Conservation (phyloP, 495 filamentous ascomycete genomes). For the Neurospora sp. region DNA sequence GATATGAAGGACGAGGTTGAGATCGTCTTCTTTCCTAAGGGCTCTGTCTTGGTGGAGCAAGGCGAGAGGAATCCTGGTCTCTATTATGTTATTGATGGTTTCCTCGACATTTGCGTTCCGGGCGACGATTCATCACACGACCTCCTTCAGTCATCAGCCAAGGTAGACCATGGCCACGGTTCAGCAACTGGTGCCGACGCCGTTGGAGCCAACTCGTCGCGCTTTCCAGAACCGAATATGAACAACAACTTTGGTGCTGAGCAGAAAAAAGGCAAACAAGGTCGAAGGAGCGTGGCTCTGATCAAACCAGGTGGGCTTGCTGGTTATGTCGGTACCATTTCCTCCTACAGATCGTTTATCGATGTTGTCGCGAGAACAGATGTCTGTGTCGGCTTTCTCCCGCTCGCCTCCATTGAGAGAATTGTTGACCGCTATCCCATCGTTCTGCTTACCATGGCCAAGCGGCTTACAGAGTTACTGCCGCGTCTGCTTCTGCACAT, state of each 20-base stretch:
- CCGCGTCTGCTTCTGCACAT: constrained; percentile 93
- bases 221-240: constrained; percentile 6
- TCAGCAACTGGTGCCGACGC: constrained; percentile 16
- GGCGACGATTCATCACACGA: constrained; percentile 25
- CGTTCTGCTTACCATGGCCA: constrained; percentile 88
- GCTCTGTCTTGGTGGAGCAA: constrained; percentile 92
- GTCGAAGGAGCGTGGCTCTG: constrained; percentile 63
- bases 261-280: constrained; percentile 12
- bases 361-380: constrained; percentile 97
- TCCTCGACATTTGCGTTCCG: constrained; percentile 73
- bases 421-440: constrained; percentile 90
- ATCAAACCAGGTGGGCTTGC: constrained; percentile 94
- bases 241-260: constrained; percentile 9
- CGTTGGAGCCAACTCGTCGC: constrained; percentile 16
- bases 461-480: constrained; percentile 78
- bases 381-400: constrained; percentile 94
- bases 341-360: constrained; percentile 90
- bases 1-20: constrained; percentile 90
- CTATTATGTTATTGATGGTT: constrained; percentile 97
- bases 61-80: constrained; percentile 91
- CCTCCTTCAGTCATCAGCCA: constrained; percentile 25
- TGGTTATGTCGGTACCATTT: constrained; percentile 87
- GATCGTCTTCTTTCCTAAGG: constrained; percentile 93
- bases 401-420: constrained; percentile 73
- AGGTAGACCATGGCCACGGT: not conserved